Evolutionary conservation across 306 rosid species (phyloP), one percentile per base, ranked within the genome.

Genomic region (Inga leiocalycina): DNA sequence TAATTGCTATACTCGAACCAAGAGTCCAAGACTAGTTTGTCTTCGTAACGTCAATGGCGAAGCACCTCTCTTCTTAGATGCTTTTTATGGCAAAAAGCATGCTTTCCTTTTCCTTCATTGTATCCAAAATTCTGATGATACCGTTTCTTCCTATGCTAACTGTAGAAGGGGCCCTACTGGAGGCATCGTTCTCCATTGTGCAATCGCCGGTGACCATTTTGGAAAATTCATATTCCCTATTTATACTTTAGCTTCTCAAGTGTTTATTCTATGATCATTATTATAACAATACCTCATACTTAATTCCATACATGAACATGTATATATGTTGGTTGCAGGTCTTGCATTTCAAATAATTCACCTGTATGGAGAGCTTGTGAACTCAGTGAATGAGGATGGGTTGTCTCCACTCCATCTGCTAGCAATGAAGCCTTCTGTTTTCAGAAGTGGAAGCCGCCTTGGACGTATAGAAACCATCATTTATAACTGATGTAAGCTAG

Each of bases 391-490:
- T 34, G 30, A 57, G 48, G 20, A 8, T 0, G 95, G 95, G 8
- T 11, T 20, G 10, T n/a, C 83, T 27, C 92, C 95, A 32, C 93
- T 93, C 34, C 95, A 93, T 85, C 9, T 84, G 54, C 85, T 93
- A 11, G 93, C 95, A 0, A 54, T 64, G 20, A 91, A 88, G 81
- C 88, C 97, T 62, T 22, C 85, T 85, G 39, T 27, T 64, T 91
- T 93, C 79, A 80, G 6, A 82, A 93, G 97, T 89, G 90, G 93
- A 6, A 44, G 85, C 67, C 84, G 61, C 46, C 78, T 90, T 49
- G 83, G 88, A 64, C 74, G 51, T 78, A 51, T 68, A 27, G 69
- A 71, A 43, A 70, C 0, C 5, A 9, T 86, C 62, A 62, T 89
- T 81, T 92, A 92, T 71, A 6, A 73, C 35, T 76, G 30, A 27